Base-by-base conservation (phyloP, 179 eudicot species). In the Actinidia chinensis region DNA sequence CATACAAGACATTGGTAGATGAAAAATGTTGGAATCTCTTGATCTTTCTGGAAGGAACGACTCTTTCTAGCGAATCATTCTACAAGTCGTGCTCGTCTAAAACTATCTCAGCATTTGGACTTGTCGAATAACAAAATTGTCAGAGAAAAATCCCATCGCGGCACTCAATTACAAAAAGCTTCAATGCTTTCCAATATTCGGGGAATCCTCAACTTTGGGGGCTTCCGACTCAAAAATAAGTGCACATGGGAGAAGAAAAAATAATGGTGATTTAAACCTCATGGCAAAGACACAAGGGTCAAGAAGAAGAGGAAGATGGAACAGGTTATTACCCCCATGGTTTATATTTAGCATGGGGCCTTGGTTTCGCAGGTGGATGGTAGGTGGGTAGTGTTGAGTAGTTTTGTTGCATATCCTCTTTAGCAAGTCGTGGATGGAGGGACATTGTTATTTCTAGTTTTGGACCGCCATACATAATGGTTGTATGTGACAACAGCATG, bases 41-140 rank as follows among this genome's bases (percentile, higher is more conserved):
- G 55, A 68, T 36, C 76, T 88, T 36, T 88, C 87, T 3, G 63
- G 69, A 25, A 85, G 83, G 74, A 76, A 77, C n/a, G n/a, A n/a
- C n/a, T 3, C 78, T 87, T 44, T 83, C 85, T 48, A 86, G 88
- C 6, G 84, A 22, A 56, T 74, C 86, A n/a, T n/a, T n/a, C 89
- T 17, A 1, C 77, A 17, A 71, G 65, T 40, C 2, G 71, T 23
- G 51, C 71, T 25, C 2, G 1, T 3, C 50, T 79, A n/a, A 23
- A 47, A 13, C 47, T 71, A 12, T 9, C 71, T 79, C 6, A n/a
- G 44, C 6, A 6, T 15, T 22, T 78, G 40, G 67, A 87, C 59
- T 79, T 87, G 44, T 87, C 86, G 1, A 2, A 54, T n/a, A 11
- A 68, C 44, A 28, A n/a, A n/a, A 28, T 44, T 68, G 72, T 68